A percentile compares a stretch with the other conserved stretches of the same genome.
Evolutionary conservation across 805 yeast genomes (phyloP).

Genomic region (Metschnikowia hibisci): DNA sequence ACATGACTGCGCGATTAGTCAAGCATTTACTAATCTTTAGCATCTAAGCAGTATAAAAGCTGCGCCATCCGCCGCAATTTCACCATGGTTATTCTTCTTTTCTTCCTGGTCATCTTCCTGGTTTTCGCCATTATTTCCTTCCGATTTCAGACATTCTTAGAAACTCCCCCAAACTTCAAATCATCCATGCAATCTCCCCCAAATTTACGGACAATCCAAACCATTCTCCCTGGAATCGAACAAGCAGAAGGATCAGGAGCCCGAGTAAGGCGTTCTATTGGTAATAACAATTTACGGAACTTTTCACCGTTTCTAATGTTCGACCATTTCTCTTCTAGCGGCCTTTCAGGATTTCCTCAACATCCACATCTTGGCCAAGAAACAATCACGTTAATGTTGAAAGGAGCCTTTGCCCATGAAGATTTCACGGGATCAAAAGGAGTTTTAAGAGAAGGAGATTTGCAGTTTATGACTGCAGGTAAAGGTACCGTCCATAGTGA

Average conservation of each 20-base stretch:
- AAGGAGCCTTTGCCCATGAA: constrained; percentile 72
- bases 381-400: constrained; percentile 64
- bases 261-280: constrained; percentile 74
- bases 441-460: constrained; percentile 71
- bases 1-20: neutral
- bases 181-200: no score
- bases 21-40: neutral
- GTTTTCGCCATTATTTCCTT: neutral
- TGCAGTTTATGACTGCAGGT: constrained; percentile 95
- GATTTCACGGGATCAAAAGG: constrained; percentile 88
- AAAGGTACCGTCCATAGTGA: constrained; percentile 82
- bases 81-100: neutral
- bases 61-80: neutral
- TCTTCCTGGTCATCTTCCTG: neutral
- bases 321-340: constrained; percentile 67
- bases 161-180: no score
- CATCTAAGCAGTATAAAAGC: no score
- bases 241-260: constrained; percentile 88
- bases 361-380: constrained; percentile 85
- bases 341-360: constrained; percentile 74
- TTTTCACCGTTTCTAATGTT: constrained; percentile 80
- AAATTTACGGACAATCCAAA: constrained; percentile 24
- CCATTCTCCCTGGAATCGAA: constrained; percentile 49
- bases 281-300: constrained; percentile 60
- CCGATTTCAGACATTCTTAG: no score